These are phyloP conservation scores for Gastrodia elata DNA, from an alignment of 106 monocot genomes.

Conservation along the genomic window DNA sequence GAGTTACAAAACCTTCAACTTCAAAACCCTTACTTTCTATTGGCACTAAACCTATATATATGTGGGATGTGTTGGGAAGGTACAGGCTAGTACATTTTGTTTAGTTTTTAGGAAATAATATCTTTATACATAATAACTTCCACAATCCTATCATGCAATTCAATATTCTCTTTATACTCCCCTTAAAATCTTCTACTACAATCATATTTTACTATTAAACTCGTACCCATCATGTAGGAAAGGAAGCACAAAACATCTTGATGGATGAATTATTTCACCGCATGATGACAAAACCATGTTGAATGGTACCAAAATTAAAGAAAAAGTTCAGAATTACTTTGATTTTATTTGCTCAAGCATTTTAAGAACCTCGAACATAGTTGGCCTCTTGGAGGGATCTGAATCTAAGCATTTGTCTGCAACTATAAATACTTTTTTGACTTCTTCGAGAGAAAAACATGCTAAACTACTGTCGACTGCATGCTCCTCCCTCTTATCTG, in stretches of 20 bases:
- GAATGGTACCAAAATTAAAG: not conserved
- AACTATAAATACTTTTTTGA: slow-evolving; percentile 39
- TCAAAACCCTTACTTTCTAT: no score
- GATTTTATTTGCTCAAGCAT: slow-evolving; percentile 62
- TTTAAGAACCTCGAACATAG: slow-evolving; percentile 58
- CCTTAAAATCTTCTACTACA: no score
- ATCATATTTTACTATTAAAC: no score
- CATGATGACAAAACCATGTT: not conserved
- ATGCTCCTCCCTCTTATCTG: slow-evolving; percentile 50
- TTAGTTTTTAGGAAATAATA: no score
- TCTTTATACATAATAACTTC: no score
- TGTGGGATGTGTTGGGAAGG: no score
- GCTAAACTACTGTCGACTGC: slow-evolving; percentile 39
- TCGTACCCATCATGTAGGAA: no score
- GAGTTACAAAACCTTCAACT: no score
- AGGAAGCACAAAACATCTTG: not conserved
- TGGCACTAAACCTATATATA: no score
- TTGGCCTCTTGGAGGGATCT: slow-evolving; percentile 59
- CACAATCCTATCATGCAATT: no score
- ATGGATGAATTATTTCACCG: not conserved
- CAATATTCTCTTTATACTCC: no score
- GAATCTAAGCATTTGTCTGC: slow-evolving; percentile 77
- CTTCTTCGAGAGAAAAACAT: slow-evolving; percentile 39
- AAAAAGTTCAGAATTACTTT: not conserved
- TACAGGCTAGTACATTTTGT: no score